Percentiles rank a stretch among this genome's conserved stretches.
Evolutionary conservation across 331 rosid genomes (phyloP).

Genomic region (Pyrus hybrid): DNA sequence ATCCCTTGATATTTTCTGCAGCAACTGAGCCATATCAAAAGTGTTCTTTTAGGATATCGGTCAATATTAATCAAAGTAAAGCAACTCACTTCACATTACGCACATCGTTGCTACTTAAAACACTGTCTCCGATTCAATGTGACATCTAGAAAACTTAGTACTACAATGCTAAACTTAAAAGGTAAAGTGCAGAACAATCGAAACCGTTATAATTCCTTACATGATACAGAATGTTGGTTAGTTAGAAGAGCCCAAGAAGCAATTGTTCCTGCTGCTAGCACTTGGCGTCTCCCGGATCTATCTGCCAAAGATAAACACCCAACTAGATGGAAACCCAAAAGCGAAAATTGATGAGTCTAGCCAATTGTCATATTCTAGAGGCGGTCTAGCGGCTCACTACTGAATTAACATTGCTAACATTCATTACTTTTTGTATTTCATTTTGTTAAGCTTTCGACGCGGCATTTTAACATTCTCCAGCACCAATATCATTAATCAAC

Average conservation of each 20-base stretch:
- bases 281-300: constrained; percentile 71
- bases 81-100: constrained; percentile 9
- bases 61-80: constrained; percentile 16
- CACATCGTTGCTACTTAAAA: constrained; percentile 1
- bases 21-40: constrained; percentile 99
- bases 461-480: too few relatives aligned
- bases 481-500: too few relatives aligned
- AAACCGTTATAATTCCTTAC: constrained; percentile 40
- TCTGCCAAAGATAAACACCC: constrained; percentile 44
- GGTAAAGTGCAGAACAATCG: background rate
- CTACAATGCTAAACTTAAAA: constrained; percentile 13
- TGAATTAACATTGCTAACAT: too few relatives aligned
- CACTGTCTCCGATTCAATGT: background rate
- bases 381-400: too few relatives aligned
- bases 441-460: too few relatives aligned
- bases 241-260: constrained; percentile 52
- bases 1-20: constrained; percentile 82
- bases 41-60: constrained; percentile 58
- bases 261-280: constrained; percentile 43
- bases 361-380: too few relatives aligned
- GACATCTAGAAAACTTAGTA: constrained; percentile 10
- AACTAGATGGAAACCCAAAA: background rate
- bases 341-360: too few relatives aligned
- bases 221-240: constrained; percentile 55
- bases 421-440: too few relatives aligned